Evolutionary conservation across 768 basidiomycete genomes (phyloP).

Genomic region (Ephemerocybe angulata): DNA sequence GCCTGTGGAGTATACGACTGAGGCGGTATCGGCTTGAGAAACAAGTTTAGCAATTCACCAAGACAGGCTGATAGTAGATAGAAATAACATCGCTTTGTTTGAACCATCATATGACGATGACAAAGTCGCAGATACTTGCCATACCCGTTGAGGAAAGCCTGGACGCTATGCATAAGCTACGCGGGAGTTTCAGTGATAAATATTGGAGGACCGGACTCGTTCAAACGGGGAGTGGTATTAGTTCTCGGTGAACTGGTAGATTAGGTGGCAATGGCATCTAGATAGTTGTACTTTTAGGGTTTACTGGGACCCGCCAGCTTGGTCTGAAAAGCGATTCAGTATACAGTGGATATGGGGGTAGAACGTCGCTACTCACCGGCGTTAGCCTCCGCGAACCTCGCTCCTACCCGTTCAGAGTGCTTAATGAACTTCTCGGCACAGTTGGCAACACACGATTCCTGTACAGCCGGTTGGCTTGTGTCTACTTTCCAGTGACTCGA

Average conservation of each 20-base stretch:
- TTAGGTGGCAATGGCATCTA: slow-evolving; percentile 1
- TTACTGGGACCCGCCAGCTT: slow-evolving; percentile 4
- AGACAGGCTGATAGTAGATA: no score
- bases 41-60: no score
- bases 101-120: no score
- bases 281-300: slow-evolving; percentile 8
- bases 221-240: no score
- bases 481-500: neutral
- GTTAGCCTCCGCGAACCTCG: slow-evolving; percentile 88
- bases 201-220: no score
- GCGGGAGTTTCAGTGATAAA: neutral
- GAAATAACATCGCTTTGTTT: no score
- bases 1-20: no score
- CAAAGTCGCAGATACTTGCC: no score
- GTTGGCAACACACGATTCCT: slow-evolving; percentile 89
- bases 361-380: slow-evolving; percentile 59
- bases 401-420: slow-evolving; percentile 90
- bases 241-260: neutral
- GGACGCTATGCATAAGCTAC: no score
- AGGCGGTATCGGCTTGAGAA: no score
- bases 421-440: slow-evolving; percentile 98
- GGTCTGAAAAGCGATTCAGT: neutral
- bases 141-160: no score
- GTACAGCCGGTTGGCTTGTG: slow-evolving; percentile 9
- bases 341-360: neutral